Base-by-base conservation (phyloP, 2,329 filamentous ascomycete genomes). In the Cladorrhinum sp. region DNA sequence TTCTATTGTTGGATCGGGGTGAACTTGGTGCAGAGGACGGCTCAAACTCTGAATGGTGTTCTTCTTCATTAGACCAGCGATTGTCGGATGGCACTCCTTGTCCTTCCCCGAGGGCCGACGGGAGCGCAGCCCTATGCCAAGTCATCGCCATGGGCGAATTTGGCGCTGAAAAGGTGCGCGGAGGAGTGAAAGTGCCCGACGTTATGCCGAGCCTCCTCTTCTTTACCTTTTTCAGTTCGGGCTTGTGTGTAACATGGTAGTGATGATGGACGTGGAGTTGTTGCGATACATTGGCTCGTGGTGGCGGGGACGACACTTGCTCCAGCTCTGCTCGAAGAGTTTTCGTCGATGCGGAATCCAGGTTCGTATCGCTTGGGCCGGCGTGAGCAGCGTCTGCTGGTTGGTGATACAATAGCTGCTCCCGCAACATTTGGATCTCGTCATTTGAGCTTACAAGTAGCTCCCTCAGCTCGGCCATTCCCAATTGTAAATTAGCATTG, bases 241-340 rank as follows among this genome's bases (percentile, higher is more conserved):
- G 79, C 72, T 86, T 87, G 57, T 82, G 76, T 1, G 86, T 78
- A 10, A 88, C 84, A 67, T 97, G 92, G 71, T 96, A 96, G 72
- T 98, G 94, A 69, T 98, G 93, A 70, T 98, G 94, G 51, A 98
- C 90, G 69, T 97, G 94, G 14, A 97, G 78, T 69, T 95, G 91
- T 69, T 91, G 89, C 0, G 89, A 88, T 2, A 83, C 65, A 59
- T 52, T 62, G 53, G 62, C 62, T 58, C 66, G 42, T 46, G 62
- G 60, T 57, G 64, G 60, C 57, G 63, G 65, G 23, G 62, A 64
- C 72, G 71, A 56, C 64, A 60, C 75, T 26, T 23, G n/a, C 42
- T 83, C 84, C 23, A 96, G 80, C 73, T 97, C 93, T 48, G 90
- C 85, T 61, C 86, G 82, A 56, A 97, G 76, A 0, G 85, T 89